Conservation (phyloP, 345 rosid species). For the Salix caprea region DNA sequence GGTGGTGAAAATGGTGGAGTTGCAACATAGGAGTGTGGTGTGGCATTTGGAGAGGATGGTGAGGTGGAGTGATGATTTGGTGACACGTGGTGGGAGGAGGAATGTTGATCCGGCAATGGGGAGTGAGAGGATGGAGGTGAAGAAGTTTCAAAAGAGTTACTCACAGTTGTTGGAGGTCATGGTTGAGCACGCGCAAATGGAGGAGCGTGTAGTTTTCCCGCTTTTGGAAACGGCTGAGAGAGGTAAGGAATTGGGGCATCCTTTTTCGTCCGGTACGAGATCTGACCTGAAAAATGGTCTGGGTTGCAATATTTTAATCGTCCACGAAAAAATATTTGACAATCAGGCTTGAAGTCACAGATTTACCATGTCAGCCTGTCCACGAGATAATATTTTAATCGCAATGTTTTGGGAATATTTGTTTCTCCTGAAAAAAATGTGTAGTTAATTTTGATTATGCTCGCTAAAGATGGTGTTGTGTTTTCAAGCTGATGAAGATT, state of each 20-base stretch:
- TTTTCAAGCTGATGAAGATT: no score
- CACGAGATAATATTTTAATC: no score
- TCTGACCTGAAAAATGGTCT: no score
- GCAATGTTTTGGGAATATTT: no score
- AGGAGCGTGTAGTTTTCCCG: conserved; percentile 65
- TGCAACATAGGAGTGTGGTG: conserved; percentile 55
- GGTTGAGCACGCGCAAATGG: conserved; percentile 83
- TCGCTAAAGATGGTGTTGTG: no score
- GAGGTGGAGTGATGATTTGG: conserved; percentile 68
- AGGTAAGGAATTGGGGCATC: conserved; percentile 30
- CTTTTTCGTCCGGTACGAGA: no score
- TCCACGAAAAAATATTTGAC: no score
- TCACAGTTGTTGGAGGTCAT: conserved; percentile 52
- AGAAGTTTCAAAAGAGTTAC: conserved; percentile 51
- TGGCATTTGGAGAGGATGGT: conserved; percentile 62
- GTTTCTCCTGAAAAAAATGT: no score
- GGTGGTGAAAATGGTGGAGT: conserved; percentile 37
- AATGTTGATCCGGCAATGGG: conserved; percentile 58
- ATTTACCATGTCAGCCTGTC: no score
- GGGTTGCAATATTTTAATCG: no score
- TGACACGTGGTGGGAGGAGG: conserved; percentile 49
- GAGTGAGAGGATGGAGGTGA: conserved; percentile 61
- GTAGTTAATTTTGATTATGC: no score
- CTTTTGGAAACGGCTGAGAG: conserved; percentile 55
- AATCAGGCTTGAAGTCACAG: no score